These are phyloP conservation scores for Blepharisma stoltei DNA, from an alignment of 73 alveolate species.

Conservation along the genomic window DNA sequence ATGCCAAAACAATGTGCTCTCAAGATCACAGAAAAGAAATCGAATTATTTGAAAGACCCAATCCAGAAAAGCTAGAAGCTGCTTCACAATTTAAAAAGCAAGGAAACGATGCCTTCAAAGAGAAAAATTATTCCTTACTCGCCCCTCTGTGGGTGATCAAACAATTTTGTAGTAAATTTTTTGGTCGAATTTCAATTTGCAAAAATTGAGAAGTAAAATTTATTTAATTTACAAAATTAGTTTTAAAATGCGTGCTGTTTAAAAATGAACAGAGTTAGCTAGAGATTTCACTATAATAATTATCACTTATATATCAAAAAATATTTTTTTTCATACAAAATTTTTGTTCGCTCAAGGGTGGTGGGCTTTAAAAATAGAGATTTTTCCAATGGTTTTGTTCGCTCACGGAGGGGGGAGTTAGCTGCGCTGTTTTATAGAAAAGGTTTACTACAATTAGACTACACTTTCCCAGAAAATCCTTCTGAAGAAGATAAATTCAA, in stretches of 20 bases:
- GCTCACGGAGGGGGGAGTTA: too few relatives aligned
- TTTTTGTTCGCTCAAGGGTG: too few relatives aligned
- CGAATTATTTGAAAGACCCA: constrained; percentile 53
- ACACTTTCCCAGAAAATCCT: constrained; percentile 51
- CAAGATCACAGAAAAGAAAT: constrained; percentile 43
- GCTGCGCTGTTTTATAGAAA: constrained; percentile 30
- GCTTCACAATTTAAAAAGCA: constrained; percentile 45
- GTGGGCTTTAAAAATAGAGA: too few relatives aligned
- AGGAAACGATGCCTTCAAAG: constrained; percentile 49
- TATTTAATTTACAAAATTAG: neutral
- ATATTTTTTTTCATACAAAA: too few relatives aligned
- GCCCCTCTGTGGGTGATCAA: neutral
- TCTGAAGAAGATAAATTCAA: constrained; percentile 43
- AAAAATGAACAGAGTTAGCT: too few relatives aligned
- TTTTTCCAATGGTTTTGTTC: too few relatives aligned
- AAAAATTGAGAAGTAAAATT: too few relatives aligned
- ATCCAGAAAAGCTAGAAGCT: constrained; percentile 53
- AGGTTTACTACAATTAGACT: constrained; percentile 54
- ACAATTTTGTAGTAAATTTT: neutral
- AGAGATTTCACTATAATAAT: too few relatives aligned
- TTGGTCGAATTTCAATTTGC: neutral
- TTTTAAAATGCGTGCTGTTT: neutral
- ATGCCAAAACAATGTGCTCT: constrained; percentile 32
- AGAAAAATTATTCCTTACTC: constrained; percentile 39
- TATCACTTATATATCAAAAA: too few relatives aligned